Evolutionary conservation across 768 basidiomycete genomes (phyloP), one percentile per base, ranked within the genome.

Genomic region (Hericium rajendrae): DNA sequence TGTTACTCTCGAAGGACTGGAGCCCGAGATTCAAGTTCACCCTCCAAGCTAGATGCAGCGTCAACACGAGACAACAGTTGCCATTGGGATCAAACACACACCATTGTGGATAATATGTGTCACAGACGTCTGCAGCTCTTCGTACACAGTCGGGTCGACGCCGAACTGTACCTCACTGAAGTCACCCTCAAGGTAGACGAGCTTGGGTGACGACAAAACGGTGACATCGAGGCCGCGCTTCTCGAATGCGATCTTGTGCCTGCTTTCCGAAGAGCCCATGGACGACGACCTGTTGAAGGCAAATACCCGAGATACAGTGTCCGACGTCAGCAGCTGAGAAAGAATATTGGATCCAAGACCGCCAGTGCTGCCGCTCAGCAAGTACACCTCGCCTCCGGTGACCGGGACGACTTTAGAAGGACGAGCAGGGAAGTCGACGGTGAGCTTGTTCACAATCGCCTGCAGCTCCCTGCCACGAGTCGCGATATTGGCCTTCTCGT

Each of bases 341-440:
- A 67, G 57, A 46, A 67, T 59, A 32, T 65, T 60, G 5, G 64
- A 58, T 6, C 66, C 66, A 16, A 67, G 60, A 18, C 59, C 58
- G 32, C 66, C 66, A 1, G 66, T 67, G 13, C 64, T 59, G 16
- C 66, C 66, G 1, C 64, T 67, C 41, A 67, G 50, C 16, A 67
- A 51, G 26, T 65, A 59, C 10, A 60, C 59, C 13, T 62, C 52
- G 6, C 49, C 54, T 18, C 22, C 9, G 38, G 32, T 11, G 37
- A 15, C 24, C 43, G 50, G 18, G 51, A 54, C 43, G 28, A 51
- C 38, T 53, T 46, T 38, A 40, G 11, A 32, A 18, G 6, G 28
- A 51, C 18, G 54, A 56, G 39, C 38, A 38, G 16, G 65, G 65
- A 67, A 66, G 1, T n/a, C n/a, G 40, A 54, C 40, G 6, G 65